phyloP scores from a whole-genome alignment of 306 rosid genomes.

The Oxytropis ochrocephala region DNA sequence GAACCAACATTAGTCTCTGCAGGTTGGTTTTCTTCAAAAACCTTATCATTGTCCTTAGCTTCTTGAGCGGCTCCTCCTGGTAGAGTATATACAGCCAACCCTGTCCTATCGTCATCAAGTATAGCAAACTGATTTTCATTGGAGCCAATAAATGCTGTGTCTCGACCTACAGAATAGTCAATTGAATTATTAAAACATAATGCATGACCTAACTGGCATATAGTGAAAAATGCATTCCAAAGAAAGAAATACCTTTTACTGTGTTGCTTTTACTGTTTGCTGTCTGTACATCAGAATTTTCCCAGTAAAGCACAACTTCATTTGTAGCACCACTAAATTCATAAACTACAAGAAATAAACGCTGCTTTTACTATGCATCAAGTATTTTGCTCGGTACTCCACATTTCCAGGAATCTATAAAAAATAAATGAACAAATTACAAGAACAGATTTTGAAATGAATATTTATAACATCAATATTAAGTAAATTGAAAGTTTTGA shows the following conservation, averaged over 20 bases:
- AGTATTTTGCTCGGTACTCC: constrained; percentile 71
- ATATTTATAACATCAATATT: neutral
- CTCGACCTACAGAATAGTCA: constrained; percentile 56
- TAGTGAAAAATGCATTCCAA: constrained; percentile 6
- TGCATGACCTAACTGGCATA: constrained; percentile 8
- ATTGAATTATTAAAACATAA: constrained; percentile 6
- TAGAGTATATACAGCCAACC: constrained; percentile 64
- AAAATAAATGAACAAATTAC: constrained; percentile 23
- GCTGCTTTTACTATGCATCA: constrained; percentile 70
- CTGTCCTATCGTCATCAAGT: constrained; percentile 89
- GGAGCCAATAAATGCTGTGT: constrained; percentile 90
- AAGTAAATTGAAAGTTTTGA: constrained; percentile 4
- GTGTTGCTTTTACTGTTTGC: constrained; percentile 67
- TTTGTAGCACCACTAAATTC: constrained; percentile 78
- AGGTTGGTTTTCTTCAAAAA: constrained; percentile 52
- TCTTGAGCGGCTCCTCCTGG: constrained; percentile 70
- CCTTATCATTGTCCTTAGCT: constrained; percentile 50
- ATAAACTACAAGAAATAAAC: constrained; percentile 68
- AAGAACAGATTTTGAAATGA: neutral
- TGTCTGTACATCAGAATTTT: constrained; percentile 52
- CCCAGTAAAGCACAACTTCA: constrained; percentile 82
- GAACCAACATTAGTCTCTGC: constrained; percentile 43
- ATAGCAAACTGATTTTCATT: constrained; percentile 84
- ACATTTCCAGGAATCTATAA: constrained; percentile 76
- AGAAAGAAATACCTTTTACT: constrained; percentile 54